Conservation (phyloP, 2,329 filamentous ascomycete genomes). For the Fonsecaea nubica region DNA sequence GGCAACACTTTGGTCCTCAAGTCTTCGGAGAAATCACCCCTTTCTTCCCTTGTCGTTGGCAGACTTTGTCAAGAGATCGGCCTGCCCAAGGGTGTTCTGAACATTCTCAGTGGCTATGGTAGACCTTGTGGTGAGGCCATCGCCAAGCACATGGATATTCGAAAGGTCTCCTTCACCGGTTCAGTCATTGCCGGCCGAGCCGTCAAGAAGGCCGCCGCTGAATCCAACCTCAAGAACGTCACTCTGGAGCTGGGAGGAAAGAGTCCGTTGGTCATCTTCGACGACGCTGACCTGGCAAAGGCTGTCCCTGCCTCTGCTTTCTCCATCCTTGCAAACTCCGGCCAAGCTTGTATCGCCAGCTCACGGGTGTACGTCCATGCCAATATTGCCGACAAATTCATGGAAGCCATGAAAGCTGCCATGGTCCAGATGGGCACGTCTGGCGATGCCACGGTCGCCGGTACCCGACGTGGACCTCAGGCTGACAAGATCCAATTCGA, state of each 20-base stretch:
- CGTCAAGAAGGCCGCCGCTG: slow-evolving; percentile 44
- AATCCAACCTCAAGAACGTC: slow-evolving; percentile 47
- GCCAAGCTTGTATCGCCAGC: slow-evolving; percentile 62
- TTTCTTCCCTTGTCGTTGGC: slow-evolving; percentile 62
- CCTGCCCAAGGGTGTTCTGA: slow-evolving; percentile 65
- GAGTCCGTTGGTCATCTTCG: slow-evolving; percentile 46
- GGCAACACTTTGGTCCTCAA: slow-evolving; percentile 65
- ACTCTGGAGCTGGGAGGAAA: slow-evolving; percentile 49
- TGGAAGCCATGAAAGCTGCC: slow-evolving; percentile 57
- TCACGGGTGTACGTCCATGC: slow-evolving; percentile 66
- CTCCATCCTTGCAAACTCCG: slow-evolving; percentile 65
- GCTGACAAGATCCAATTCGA: slow-evolving; percentile 72
- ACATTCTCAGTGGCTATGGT: slow-evolving; percentile 63
- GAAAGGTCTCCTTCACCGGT: slow-evolving; percentile 48
- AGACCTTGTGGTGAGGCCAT: slow-evolving; percentile 66
- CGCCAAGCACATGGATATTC: slow-evolving; percentile 49
- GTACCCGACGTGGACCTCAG: slow-evolving; percentile 64
- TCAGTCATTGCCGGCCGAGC: slow-evolving; percentile 43
- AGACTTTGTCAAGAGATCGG: slow-evolving; percentile 66
- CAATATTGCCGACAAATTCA: slow-evolving; percentile 58
- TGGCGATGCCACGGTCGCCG: slow-evolving; percentile 49
- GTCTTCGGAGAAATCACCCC: slow-evolving; percentile 52
- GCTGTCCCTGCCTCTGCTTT: slow-evolving; percentile 56
- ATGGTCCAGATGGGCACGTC: slow-evolving; percentile 41
- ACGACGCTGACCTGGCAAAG: slow-evolving; percentile 46